Evolutionary conservation across 2,329 filamentous ascomycete species (phyloP), one percentile per base, ranked within the genome.

Genomic region (Teratosphaeria destructans): DNA sequence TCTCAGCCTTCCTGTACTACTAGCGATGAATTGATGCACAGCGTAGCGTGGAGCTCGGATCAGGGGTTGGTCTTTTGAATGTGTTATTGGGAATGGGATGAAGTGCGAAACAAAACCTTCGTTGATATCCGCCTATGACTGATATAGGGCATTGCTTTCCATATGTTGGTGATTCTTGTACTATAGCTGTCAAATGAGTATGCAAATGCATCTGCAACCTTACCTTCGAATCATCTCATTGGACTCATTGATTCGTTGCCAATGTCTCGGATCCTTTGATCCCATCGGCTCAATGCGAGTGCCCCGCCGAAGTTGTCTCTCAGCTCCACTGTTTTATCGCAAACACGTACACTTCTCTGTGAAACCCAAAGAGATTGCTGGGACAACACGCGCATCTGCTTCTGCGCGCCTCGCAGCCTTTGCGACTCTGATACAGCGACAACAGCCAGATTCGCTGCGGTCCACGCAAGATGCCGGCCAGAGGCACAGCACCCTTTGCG

Each of bases 401-500:
- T 14, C 5, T 14, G 37, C 16, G 37, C 37, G 16, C 3, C 8
- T 23, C 5, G 16, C 43, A 49, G 8, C 5, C 23, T n/a, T n/a
- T 23, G 19, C 43, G 43, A 49, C 6, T 49, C 8, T 23, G 19
- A 49, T 5, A 49, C 43, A 49, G 8, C 19, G 43, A 23, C 16
- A 3, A 23, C 43, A 6, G 43, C n/a, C 43, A 16, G 19, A 19
- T 10, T 6, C n/a, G 19, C 43, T 49, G 43, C n/a, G 5, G 26
- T 55, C 55, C 19, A 27, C 47, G 19, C 56, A 58, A 16, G 26
- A 71, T 71, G 68, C 62, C 69, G 27, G 60, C 63, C 59, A 66
- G 66, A 66, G 63, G 66, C 60, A 66, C 61, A 57, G 65, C 70
- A 32, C 72, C 90, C 56, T 99, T 99, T 74, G 91, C 92, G 75